Conservation (phyloP, 192 early-diverging fungal genomes). For the Backusella sp. region DNA sequence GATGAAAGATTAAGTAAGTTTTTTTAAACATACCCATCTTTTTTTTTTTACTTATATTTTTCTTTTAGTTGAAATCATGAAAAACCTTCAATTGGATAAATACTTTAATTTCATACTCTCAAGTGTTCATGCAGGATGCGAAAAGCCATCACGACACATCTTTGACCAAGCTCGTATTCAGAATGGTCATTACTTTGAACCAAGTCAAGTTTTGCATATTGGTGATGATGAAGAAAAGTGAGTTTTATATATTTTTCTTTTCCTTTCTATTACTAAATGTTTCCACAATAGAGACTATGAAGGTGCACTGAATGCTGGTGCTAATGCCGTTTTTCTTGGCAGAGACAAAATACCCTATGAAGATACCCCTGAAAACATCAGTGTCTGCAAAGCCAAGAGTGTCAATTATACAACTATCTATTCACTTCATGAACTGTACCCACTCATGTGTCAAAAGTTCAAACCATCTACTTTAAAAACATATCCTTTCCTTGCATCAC, state of each 20-base stretch:
- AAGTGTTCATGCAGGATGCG: conserved; percentile 47
- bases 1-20: conserved; percentile 51
- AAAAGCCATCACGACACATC: conserved; percentile 53
- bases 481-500: not conserved
- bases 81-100: conserved; percentile 35
- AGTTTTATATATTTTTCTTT: not conserved
- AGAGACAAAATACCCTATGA: conserved; percentile 6
- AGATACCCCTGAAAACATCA: not conserved
- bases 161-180: conserved; percentile 51
- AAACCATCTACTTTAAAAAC: not conserved
- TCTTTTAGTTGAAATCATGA: conserved; percentile 25
- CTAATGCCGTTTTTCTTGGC: not conserved
- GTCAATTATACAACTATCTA: not conserved
- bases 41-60: not conserved
- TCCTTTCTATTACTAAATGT: not conserved
- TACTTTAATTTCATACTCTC: conserved; percentile 63
- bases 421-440: not conserved
- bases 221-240: conserved; percentile 54
- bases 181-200: conserved; percentile 13
- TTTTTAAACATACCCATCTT: not conserved
- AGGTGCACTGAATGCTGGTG: not conserved
- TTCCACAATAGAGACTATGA: not conserved
- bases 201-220: conserved; percentile 51
- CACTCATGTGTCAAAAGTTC: not conserved
- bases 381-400: conserved; percentile 8